Base-by-base conservation (phyloP, 257 asterid species). In the Capsicum chinense region DNA sequence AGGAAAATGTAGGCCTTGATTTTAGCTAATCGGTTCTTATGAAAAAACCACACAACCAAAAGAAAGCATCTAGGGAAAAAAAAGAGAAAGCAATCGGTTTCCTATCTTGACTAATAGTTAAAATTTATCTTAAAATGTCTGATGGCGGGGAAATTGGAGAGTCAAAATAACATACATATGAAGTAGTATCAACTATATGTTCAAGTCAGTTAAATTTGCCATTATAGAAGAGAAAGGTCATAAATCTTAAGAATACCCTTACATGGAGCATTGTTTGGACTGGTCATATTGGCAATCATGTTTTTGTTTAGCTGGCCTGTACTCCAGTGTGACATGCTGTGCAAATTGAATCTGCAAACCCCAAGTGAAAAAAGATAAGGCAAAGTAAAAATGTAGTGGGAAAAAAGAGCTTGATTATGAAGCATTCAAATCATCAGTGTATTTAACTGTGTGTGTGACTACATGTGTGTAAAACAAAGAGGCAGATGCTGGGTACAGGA, bases 331-430 rank as follows among this genome's bases (percentile, higher is more conserved):
- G 89, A 88, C 76, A 81, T 92, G 90, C 89, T 85, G 92, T 86
- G 87, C 80, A 88, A 92, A 92, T 26, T 83, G 86, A 87, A 92
- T 92, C 95, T 92, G 94, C 86, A 86, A 44, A 64, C 63, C 35
- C 83, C 76, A 60, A 42, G 12, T 17, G 54, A 63, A 59, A 47
- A 56, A 50, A 13, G 37, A 11, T 17, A 10, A n/a, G 44, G 60
- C 50, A 74, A 74, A 74, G 62, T 12, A 50, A 74, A 50, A 6
- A 62, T 52, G 44, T 74, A 50, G 13, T 48, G 14, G 21, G 44
- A 74, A 9, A 21, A 5, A 15, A 73, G n/a, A 76, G 21, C 63
- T 76, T 52, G 81, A 21, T 76, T 50, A 21, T 52, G 63, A 52
- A 76, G 47, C 60, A 52, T 76, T 52, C 47, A 50, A 26, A 70